phyloP scores from a whole-genome alignment of 306 rosid genomes.

The Luffa acutangula region DNA sequence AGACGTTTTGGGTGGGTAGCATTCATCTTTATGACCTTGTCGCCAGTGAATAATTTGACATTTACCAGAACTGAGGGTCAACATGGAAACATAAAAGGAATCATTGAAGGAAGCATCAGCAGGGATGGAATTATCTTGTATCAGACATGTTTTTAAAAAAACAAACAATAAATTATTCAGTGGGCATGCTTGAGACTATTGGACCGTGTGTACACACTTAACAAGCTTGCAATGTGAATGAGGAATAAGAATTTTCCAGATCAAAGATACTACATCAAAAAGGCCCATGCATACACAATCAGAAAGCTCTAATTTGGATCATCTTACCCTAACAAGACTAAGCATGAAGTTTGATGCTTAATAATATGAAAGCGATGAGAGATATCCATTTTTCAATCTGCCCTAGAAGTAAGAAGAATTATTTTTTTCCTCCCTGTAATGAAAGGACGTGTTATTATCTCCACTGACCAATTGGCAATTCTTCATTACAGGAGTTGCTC shows the following conservation, averaged over 20 bases:
- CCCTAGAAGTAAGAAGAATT: not conserved
- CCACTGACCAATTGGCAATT: not conserved
- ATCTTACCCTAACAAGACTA: not conserved
- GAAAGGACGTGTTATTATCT: not conserved
- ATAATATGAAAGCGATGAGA: not conserved
- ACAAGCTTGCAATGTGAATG: not conserved
- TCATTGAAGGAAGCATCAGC: not conserved
- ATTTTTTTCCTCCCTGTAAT: not conserved
- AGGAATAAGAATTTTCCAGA: not conserved
- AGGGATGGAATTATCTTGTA: not conserved
- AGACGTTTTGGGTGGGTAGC: slow-evolving; percentile 34
- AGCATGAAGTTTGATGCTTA: not conserved
- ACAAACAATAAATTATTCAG: not conserved
- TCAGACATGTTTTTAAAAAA: not conserved
- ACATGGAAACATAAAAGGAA: slow-evolving; percentile 9
- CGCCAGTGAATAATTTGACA: slow-evolving; percentile 95
- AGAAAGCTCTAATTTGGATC: not conserved
- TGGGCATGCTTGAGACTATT: not conserved
- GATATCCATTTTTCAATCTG: not conserved
- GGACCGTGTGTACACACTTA: not conserved
- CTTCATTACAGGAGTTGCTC: not conserved
- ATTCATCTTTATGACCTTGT: slow-evolving; percentile 82
- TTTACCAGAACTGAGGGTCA: slow-evolving; percentile 50
- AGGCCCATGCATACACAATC: not conserved
- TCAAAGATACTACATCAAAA: not conserved